Percentiles rank a stretch among this genome's conserved stretches.
Evolutionary conservation across 1,284 basidiomycete species (phyloP).

Genomic region (Xerocomus minutiporus): DNA sequence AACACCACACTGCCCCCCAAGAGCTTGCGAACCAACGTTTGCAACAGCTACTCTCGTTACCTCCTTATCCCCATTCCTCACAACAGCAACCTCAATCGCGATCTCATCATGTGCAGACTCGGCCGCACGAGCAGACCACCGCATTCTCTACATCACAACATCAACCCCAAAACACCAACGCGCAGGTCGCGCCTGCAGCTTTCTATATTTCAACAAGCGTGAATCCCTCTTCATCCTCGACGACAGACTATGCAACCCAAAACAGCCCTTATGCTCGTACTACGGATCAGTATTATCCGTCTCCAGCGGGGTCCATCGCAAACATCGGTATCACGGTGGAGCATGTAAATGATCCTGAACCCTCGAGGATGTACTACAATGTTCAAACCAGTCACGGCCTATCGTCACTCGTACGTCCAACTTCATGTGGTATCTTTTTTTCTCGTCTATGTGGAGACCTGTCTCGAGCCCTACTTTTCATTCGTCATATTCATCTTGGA

Average conservation of each 20-base stretch:
- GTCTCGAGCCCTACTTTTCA: not conserved
- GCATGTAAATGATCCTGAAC: constrained; percentile 11
- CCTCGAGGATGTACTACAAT: constrained; percentile 12
- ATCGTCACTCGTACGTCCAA: constrained; percentile 26
- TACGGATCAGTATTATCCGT: constrained; percentile 5
- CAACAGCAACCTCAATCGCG: not conserved
- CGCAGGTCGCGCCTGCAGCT: not conserved
- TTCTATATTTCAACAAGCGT: constrained; percentile 1
- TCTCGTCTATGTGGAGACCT: not conserved
- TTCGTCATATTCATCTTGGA: not conserved
- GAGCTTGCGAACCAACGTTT: constrained; percentile 21
- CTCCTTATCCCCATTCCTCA: constrained; percentile 1
- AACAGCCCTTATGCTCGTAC: constrained; percentile 5
- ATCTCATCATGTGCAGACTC: no score
- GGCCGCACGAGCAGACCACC: not conserved
- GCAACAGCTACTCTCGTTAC: constrained; percentile 26
- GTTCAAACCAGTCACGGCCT: constrained; percentile 15
- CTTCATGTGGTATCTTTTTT: not conserved
- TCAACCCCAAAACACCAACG: not conserved
- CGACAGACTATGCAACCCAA: constrained; percentile 4
- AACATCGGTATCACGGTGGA: constrained; percentile 17
- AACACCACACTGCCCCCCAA: constrained; percentile 1
- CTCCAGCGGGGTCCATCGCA: constrained; percentile 3
- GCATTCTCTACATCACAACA: not conserved
- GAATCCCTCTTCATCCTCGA: constrained; percentile 8